A percentile compares a stretch with the other conserved stretches of the same genome.
phyloP scores from a whole-genome alignment of 768 basidiomycete species.

The Heimioporus sp. region DNA sequence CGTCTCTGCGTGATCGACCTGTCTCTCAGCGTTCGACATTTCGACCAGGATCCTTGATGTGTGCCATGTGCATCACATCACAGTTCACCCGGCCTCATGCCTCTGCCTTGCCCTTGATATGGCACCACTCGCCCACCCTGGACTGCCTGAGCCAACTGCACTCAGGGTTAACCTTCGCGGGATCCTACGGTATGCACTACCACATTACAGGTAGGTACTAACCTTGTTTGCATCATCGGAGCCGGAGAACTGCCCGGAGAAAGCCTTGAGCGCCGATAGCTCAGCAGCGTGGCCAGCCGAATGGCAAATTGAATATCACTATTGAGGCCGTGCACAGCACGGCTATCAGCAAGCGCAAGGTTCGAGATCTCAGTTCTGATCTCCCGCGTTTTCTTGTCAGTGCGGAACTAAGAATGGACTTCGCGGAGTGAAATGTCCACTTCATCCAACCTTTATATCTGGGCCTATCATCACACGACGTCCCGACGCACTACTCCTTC shows the following conservation, averaged over 20 bases:
- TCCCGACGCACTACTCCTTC: slow-evolving; percentile 14
- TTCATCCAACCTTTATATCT: slow-evolving; percentile 27
- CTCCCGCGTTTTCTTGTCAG: slow-evolving; percentile 16
- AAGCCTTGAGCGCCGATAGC: slow-evolving; percentile 28
- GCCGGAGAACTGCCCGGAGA: slow-evolving; percentile 21
- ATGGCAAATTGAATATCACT: slow-evolving; percentile 24
- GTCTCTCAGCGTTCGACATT: too few species aligned
- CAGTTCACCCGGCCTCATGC: neutral
- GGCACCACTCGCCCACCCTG: too few species aligned
- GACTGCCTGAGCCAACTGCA: too few species aligned
- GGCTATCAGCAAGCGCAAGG: slow-evolving; percentile 30
- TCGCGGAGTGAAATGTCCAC: slow-evolving; percentile 23
- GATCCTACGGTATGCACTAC: slow-evolving; percentile 2
- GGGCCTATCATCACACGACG: slow-evolving; percentile 15
- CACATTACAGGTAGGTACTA: neutral
- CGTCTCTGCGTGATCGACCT: too few species aligned
- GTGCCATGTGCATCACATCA: too few species aligned
- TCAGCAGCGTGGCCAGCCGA: slow-evolving; percentile 26
- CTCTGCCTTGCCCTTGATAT: neutral
- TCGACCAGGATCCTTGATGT: too few species aligned
- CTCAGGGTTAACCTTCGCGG: slow-evolving; percentile 26
- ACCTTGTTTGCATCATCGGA: slow-evolving; percentile 14
- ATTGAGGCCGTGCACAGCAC: slow-evolving; percentile 29
- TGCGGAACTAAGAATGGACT: slow-evolving; percentile 18
- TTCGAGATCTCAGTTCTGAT: slow-evolving; percentile 21